These are phyloP conservation scores for Aspergillus ochraceus DNA, from an alignment of 2,329 filamentous ascomycete species.

Conservation along the genomic window DNA sequence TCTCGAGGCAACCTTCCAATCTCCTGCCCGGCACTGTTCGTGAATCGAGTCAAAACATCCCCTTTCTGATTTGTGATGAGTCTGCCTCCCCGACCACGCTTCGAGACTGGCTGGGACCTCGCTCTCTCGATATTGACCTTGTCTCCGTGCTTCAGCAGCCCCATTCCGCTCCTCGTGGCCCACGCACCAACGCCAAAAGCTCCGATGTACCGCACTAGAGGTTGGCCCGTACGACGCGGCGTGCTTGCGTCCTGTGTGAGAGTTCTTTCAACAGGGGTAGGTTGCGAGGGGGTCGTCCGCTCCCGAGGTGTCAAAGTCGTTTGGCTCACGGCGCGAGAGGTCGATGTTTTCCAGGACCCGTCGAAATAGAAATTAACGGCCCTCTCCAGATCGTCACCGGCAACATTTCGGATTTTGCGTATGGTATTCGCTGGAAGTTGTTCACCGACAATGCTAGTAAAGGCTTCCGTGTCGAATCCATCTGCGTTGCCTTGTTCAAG, in stretches of 20 bases:
- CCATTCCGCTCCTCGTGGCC: slow-evolving; percentile 80
- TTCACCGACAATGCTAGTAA: slow-evolving; percentile 60
- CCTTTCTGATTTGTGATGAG: slow-evolving; percentile 59
- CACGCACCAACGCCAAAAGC: slow-evolving; percentile 90
- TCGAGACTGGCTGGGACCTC: slow-evolving; percentile 64
- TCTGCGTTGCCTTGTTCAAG: slow-evolving; percentile 13
- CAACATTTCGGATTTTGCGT: slow-evolving; percentile 48
- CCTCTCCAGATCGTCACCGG: slow-evolving; percentile 56
- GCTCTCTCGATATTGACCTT: slow-evolving; percentile 82
- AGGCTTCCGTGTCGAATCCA: slow-evolving; percentile 56
- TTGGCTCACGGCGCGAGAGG: slow-evolving; percentile 10
- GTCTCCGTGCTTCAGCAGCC: slow-evolving; percentile 78
- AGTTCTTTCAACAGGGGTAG: not conserved
- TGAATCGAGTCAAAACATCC: slow-evolving; percentile 91
- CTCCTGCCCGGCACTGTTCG: slow-evolving; percentile 74
- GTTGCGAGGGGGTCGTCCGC: slow-evolving; percentile 11
- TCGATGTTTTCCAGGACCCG: slow-evolving; percentile 57
- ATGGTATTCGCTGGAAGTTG: slow-evolving; percentile 47
- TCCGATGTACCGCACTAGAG: slow-evolving; percentile 73
- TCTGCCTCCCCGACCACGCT: slow-evolving; percentile 48
- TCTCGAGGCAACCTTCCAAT: slow-evolving; percentile 86
- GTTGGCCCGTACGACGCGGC: slow-evolving; percentile 30
- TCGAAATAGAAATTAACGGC: slow-evolving; percentile 67
- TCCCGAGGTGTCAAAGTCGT: slow-evolving; percentile 6
- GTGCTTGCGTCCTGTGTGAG: slow-evolving; percentile 12